Percentiles rank a stretch among this genome's conserved stretches.
Evolutionary conservation across 441 rosid species (phyloP).

Genomic region (Corymbia calophylla): DNA sequence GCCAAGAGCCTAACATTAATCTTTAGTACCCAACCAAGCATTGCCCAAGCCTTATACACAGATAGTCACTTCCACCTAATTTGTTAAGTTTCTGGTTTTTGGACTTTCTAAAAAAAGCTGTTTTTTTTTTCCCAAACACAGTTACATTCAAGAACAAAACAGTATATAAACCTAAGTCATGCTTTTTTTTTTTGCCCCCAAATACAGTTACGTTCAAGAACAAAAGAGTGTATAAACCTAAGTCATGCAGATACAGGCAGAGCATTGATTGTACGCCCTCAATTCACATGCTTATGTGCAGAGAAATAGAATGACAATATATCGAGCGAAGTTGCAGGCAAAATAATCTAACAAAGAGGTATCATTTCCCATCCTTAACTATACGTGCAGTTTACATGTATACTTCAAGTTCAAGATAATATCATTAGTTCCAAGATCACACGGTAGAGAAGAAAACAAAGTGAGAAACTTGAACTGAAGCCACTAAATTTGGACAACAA

Average conservation of each 20-base stretch:
- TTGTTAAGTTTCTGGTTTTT: neutral
- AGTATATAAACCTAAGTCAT: too few species aligned
- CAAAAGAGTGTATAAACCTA: too few species aligned
- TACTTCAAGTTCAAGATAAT: neutral
- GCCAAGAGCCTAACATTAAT: neutral
- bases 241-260: neutral
- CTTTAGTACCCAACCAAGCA: neutral
- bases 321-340: neutral
- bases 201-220: too few species aligned
- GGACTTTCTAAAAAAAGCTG: neutral
- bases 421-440: neutral
- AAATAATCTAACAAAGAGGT: neutral
- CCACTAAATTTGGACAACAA: neutral
- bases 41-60: neutral
- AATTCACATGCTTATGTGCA: neutral
- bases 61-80: neutral
- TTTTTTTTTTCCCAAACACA: too few species aligned
- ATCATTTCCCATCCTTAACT: neutral
- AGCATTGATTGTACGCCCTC: neutral
- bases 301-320: neutral
- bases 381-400: neutral
- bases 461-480: neutral
- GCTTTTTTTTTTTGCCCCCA: too few species aligned
- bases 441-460: neutral
- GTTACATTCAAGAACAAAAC: neutral